These are phyloP conservation scores for Mycena olivaceomarginata DNA, from an alignment of 768 basidiomycete species.

Conservation along the genomic window DNA sequence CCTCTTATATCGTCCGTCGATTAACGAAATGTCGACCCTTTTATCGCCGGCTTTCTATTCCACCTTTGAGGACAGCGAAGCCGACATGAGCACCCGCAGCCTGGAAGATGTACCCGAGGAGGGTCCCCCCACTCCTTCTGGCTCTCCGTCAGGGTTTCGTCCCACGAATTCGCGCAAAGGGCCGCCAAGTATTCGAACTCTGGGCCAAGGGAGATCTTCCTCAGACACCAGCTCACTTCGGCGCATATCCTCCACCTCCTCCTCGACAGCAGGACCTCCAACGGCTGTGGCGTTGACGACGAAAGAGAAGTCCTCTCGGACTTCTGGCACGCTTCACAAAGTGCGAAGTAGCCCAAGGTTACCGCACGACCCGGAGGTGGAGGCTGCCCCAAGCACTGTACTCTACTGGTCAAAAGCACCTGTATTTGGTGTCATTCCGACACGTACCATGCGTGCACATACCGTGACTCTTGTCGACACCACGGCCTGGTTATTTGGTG, in stretches of 20 bases:
- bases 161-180: constrained; percentile 41
- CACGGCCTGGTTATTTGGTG: constrained; percentile 92
- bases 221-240: constrained; percentile 37
- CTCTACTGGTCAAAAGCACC: constrained; percentile 94
- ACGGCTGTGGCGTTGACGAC: constrained; percentile 11
- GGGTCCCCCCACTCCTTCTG: constrained; percentile 46
- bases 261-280: constrained; percentile 28
- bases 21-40: neutral
- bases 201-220: constrained; percentile 50
- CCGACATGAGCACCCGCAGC: constrained; percentile 53
- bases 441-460: constrained; percentile 85
- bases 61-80: constrained; percentile 42
- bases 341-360: constrained; percentile 73
- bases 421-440: constrained; percentile 82
- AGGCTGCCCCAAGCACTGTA: constrained; percentile 79
- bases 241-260: constrained; percentile 46
- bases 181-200: constrained; percentile 58
- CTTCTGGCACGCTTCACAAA: constrained; percentile 54
- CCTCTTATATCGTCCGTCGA: neutral
- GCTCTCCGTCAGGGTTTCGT: constrained; percentile 38
- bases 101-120: constrained; percentile 61
- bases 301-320: constrained; percentile 46
- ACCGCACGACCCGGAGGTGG: constrained; percentile 76
- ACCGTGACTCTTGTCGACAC: constrained; percentile 90
- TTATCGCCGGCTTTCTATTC: constrained; percentile 42